Evolutionary conservation across 768 basidiomycete genomes (phyloP).

Genomic region (Tremella fuciformis): DNA sequence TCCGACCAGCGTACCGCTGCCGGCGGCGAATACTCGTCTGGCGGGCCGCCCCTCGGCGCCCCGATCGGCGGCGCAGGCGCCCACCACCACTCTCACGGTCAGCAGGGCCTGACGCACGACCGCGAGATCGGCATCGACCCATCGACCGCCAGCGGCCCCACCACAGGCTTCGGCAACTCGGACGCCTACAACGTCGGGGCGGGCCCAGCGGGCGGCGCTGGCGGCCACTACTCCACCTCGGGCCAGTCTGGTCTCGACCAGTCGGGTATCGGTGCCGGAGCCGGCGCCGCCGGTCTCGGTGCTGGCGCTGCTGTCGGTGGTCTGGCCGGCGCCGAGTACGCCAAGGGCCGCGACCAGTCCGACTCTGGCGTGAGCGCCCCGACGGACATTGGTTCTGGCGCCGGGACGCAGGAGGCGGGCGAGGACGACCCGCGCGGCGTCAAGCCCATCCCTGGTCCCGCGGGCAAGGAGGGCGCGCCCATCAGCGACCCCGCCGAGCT

Average conservation of each 20-base stretch:
- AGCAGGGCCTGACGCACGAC: neutral
- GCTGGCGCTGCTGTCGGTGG: conserved; percentile 13
- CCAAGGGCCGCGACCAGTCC: too few species aligned
- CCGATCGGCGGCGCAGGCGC: neutral
- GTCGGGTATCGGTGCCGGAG: conserved; percentile 1
- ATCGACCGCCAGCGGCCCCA: conserved; percentile 3
- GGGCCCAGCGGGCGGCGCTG: conserved; percentile 25
- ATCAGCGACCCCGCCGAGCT: conserved; percentile 41
- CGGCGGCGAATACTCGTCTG: conserved; percentile 1
- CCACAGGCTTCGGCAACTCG: conserved; percentile 9
- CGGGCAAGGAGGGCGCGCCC: conserved; percentile 10
- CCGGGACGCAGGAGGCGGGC: too few species aligned
- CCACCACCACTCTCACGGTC: conserved; percentile 6
- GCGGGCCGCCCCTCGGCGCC: neutral
- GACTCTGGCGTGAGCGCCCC: too few species aligned
- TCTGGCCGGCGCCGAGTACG: too few species aligned
- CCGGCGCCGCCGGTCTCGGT: conserved; percentile 16
- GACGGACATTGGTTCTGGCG: too few species aligned
- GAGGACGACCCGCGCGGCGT: too few species aligned
- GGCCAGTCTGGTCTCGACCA: conserved; percentile 1
- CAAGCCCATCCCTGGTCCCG: conserved; percentile 7
- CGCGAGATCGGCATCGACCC: neutral
- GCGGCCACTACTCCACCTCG: conserved; percentile 22
- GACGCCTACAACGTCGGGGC: conserved; percentile 16
- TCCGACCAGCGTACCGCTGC: conserved; percentile 6